Evolutionary conservation across 2,329 filamentous ascomycete species (phyloP).

Genomic region (Aspergillus sp.): DNA sequence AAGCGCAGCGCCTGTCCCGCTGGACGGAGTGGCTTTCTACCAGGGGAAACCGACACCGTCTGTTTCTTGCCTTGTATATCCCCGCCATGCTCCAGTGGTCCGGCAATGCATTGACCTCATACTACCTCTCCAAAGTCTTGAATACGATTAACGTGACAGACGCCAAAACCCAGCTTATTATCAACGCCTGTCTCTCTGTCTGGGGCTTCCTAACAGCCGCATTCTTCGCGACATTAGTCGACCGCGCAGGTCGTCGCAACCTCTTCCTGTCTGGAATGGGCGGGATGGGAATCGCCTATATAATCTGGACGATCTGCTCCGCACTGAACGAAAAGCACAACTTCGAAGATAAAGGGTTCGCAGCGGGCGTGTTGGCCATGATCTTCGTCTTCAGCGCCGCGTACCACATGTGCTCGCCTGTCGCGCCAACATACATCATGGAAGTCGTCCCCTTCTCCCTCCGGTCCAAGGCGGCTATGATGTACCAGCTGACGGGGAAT

Average conservation of each 20-base stretch:
- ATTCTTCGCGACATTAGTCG: conserved; percentile 56
- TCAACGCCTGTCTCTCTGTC: conserved; percentile 55
- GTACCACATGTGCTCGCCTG: conserved; percentile 15
- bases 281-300: conserved; percentile 14
- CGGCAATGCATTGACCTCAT: conserved; percentile 46
- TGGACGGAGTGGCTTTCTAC: conserved; percentile 17
- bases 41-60: conserved; percentile 12
- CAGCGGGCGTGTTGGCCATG: conserved; percentile 3
- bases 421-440: conserved; percentile 19
- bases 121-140: conserved; percentile 56
- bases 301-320: conserved; percentile 11
- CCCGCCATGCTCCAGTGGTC: conserved; percentile 24
- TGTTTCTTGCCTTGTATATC: conserved; percentile 17
- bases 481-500: conserved; percentile 15
- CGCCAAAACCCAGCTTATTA: conserved; percentile 52
- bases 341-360: conserved; percentile 6
- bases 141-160: conserved; percentile 51
- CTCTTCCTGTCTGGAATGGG: conserved; percentile 43
- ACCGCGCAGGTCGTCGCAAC: conserved; percentile 36
- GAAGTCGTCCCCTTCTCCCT: conserved; percentile 17
- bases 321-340: conserved; percentile 2
- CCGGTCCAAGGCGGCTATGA: conserved; percentile 16
- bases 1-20: conserved; percentile 11
- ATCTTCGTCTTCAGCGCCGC: conserved; percentile 8
- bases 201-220: conserved; percentile 58